Evolutionary conservation across 73 alveolate species (phyloP), one percentile per base, ranked within the genome.

Genomic region (Paramecium tetraurelia): DNA sequence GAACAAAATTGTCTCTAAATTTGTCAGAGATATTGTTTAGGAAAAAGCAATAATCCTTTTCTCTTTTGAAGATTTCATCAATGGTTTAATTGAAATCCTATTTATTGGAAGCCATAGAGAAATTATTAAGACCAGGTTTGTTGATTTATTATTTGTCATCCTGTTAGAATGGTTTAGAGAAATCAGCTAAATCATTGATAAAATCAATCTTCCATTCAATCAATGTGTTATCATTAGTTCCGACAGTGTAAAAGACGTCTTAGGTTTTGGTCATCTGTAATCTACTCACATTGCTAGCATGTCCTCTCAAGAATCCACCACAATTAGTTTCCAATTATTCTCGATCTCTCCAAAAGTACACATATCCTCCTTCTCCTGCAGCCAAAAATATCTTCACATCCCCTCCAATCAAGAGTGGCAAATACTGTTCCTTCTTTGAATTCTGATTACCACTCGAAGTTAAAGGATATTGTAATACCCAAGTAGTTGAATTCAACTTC

Each of bases 281-380:
- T 89, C 94, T 89, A 70, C 85, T 88, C 1, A 96, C 92, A 33
- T 85, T 89, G 35, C 97, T 86, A 8, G 97, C 87, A 85, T 96
- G 99, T 20, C 99, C 97, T n/a, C 95, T 86, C 35, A 84, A 85
- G 92, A 87, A 88, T 16, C 86, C 85, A 6, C 99, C 97, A 35
- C 95, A 93, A 70, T 96, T 96, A 4, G 92, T 93, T 85, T 93
- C 95, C 33, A 96, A 87, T 20, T 86, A 53, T 21, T 95, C 97
- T 35, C 93, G 71, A 76, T 93, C 93, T 86, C 93, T 90, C 96
- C 96, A 96, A 43, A 95, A 63, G 70, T 93, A 93, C 35, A 96
- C 80, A 85, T 95, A 93, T 1, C 97, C 99, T 38, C 95, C 89
- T 46, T 96, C 99, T 76, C 99, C 99, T 9, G 97, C 95, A 58